Percentiles rank a stretch among this genome's conserved stretches.
phyloP scores from a whole-genome alignment of 2,329 filamentous ascomycete species.

The Stylonectria norvegica region DNA sequence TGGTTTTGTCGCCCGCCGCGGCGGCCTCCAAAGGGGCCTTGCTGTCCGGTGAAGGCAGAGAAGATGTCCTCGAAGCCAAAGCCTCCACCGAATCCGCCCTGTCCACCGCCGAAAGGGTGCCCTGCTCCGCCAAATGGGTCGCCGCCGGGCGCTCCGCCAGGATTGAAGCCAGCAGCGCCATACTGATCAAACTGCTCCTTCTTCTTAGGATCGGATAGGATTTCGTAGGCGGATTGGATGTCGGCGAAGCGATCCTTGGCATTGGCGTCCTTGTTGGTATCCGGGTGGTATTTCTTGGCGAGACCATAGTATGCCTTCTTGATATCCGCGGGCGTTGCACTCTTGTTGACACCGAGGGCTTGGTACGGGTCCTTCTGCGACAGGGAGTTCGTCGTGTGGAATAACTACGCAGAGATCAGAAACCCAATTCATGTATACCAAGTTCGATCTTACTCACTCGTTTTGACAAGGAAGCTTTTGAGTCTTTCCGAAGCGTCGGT shows the following conservation, averaged over 20 bases:
- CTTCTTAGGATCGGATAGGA: conserved; percentile 90
- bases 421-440: conserved; percentile 1
- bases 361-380: conserved; percentile 78
- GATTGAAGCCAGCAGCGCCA: conserved; percentile 83
- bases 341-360: conserved; percentile 78
- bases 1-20: conserved; percentile 55
- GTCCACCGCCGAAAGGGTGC: conserved; percentile 54
- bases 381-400: conserved; percentile 56
- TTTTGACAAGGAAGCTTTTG: conserved; percentile 17
- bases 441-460: conserved; percentile 26
- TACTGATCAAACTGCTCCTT: conserved; percentile 89
- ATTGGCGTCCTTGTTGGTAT: conserved; percentile 92
- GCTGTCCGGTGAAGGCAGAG: conserved; percentile 69
- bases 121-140: conserved; percentile 61
- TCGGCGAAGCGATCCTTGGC: conserved; percentile 95
- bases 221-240: conserved; percentile 89
- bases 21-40: conserved; percentile 53
- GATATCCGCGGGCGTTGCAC: conserved; percentile 79
- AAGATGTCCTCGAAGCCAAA: conserved; percentile 98
- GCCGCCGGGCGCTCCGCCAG: conserved; percentile 46
- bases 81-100: conserved; percentile 71
- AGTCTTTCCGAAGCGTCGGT: conserved; percentile 15
- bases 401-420: conserved; percentile 40
- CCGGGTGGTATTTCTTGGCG: conserved; percentile 96
- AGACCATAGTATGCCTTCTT: conserved; percentile 98